These are phyloP conservation scores for Lenzites betulinus DNA, from an alignment of 768 basidiomycete species.

Conservation along the genomic window DNA sequence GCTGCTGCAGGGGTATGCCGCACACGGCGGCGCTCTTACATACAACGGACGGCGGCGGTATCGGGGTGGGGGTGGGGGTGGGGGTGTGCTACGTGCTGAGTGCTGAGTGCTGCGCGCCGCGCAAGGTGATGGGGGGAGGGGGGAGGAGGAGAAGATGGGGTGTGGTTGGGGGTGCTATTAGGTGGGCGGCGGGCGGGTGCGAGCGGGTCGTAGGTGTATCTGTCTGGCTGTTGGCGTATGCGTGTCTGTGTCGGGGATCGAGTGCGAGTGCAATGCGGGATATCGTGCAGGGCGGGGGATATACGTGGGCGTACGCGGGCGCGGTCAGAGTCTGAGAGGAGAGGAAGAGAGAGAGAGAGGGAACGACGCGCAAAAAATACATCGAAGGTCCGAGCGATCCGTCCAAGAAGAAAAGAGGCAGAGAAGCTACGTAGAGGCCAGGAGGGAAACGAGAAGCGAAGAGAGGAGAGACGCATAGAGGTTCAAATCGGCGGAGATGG, in stretches of 20 bases:
- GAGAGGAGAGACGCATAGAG: not conserved
- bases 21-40: conserved; percentile 8
- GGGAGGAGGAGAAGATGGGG: not conserved
- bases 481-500: no score
- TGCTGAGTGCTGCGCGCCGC: not conserved
- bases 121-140: not conserved
- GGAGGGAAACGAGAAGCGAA: not conserved
- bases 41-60: conserved; percentile 12
- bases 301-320: not conserved
- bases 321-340: not conserved
- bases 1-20: no score
- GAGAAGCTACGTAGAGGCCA: not conserved
- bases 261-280: not conserved
- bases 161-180: conserved; percentile 1
- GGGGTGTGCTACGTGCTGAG: not conserved
- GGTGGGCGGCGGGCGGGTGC: not conserved
- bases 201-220: not conserved
- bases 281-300: conserved; percentile 9
- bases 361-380: conserved; percentile 6
- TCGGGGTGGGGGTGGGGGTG: not conserved
- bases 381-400: conserved; percentile 14
- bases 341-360: not conserved
- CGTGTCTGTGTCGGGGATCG: not conserved
- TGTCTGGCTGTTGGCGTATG: not conserved
- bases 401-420: conserved; percentile 11